Conservation (phyloP, 2,329 filamentous ascomycete species). For the Colletotrichum truncatum region DNA sequence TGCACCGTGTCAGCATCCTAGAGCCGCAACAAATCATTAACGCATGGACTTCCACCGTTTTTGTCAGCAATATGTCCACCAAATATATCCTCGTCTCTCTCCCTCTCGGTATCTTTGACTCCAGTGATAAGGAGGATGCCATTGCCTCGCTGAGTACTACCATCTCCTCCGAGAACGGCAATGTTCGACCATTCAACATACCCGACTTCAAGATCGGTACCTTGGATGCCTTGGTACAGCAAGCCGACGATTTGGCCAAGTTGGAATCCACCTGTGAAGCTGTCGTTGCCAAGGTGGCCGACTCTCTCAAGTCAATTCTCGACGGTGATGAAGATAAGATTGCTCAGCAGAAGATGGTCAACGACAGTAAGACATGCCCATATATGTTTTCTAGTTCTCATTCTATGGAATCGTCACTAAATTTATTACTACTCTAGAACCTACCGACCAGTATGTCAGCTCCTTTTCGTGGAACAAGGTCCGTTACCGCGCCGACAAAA, state of each 20-base stretch:
- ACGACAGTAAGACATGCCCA: slow-evolving; percentile 72
- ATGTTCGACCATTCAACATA: slow-evolving; percentile 80
- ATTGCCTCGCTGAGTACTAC: slow-evolving; percentile 78
- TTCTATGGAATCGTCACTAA: slow-evolving; percentile 33
- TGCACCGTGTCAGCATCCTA: background rate
- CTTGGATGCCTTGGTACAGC: slow-evolving; percentile 91
- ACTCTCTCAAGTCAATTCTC: slow-evolving; percentile 84
- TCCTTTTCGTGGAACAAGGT: slow-evolving; percentile 97
- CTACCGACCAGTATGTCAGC: slow-evolving; percentile 92
- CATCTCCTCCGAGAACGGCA: slow-evolving; percentile 78
- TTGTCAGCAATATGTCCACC: slow-evolving; percentile 49
- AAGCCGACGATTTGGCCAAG: slow-evolving; percentile 94
- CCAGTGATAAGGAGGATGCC: slow-evolving; percentile 82
- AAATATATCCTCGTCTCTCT: slow-evolving; percentile 92
- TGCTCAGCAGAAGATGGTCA: slow-evolving; percentile 89
- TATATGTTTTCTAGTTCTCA: slow-evolving; percentile 24
- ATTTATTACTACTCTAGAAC: slow-evolving; percentile 66
- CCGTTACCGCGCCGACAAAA: slow-evolving; percentile 93
- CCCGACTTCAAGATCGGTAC: slow-evolving; percentile 99
- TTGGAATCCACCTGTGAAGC: slow-evolving; percentile 81
- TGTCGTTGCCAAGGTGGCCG: slow-evolving; percentile 87
- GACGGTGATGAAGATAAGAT: slow-evolving; percentile 87
- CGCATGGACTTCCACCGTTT: slow-evolving; percentile 18
- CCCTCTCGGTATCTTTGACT: slow-evolving; percentile 85
- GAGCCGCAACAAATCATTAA: too few species aligned